Percentiles rank a stretch among this genome's conserved stretches.
phyloP scores from a whole-genome alignment of 140 eudicot genomes.

The Ambrosia hybrid region DNA sequence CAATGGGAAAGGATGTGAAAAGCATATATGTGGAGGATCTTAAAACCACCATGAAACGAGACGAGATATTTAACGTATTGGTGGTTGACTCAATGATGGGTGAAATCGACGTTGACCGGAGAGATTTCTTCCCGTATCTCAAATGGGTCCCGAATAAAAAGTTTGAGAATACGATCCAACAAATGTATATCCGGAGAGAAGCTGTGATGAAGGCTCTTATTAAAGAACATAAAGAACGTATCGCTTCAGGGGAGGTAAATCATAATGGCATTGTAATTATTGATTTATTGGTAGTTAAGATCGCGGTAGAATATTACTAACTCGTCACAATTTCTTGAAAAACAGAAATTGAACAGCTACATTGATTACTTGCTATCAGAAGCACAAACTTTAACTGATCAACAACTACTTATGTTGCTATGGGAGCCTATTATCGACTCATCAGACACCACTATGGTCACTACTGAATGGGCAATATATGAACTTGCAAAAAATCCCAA shows the following conservation, averaged over 20 bases:
- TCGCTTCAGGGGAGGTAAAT: conserved; percentile 58
- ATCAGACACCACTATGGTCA: conserved; percentile 74
- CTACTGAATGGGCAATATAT: too few relatives aligned
- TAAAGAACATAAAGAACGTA: conserved; percentile 46
- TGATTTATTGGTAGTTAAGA: too few relatives aligned
- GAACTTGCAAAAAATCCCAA: too few relatives aligned
- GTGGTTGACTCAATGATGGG: conserved; percentile 78
- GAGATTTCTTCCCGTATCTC: conserved; percentile 86
- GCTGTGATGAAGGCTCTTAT: conserved; percentile 85
- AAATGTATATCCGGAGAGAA: conserved; percentile 48
- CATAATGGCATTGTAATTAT: not conserved
- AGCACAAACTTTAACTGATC: conserved; percentile 53
- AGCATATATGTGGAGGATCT: conserved; percentile 67
- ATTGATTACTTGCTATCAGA: conserved; percentile 62
- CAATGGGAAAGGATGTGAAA: conserved; percentile 62
- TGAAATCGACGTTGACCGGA: conserved; percentile 90
- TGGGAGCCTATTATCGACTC: conserved; percentile 88
- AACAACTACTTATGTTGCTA: conserved; percentile 55
- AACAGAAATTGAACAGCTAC: too few relatives aligned
- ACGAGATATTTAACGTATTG: conserved; percentile 57
- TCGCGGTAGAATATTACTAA: too few relatives aligned
- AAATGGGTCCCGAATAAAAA: conserved; percentile 72
- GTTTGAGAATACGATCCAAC: conserved; percentile 57
- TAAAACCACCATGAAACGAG: conserved; percentile 48
- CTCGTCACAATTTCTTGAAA: too few relatives aligned